These are phyloP conservation scores for Fomitopsis pinicola DNA, from an alignment of 1,284 basidiomycete genomes.

Conservation along the genomic window DNA sequence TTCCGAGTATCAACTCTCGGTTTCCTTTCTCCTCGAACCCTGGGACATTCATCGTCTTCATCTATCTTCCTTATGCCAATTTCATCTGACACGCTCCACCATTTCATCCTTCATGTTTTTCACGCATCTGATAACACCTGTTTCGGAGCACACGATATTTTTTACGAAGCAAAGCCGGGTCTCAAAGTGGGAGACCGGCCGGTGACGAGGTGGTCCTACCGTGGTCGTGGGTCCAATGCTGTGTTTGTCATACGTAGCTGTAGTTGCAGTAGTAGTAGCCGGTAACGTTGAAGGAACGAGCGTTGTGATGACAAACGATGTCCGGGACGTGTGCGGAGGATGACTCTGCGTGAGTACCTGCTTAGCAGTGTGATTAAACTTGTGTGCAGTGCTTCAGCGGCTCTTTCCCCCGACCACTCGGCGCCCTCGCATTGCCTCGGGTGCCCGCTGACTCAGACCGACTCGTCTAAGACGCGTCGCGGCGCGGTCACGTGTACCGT, in stretches of 20 bases:
- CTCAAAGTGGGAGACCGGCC: neutral
- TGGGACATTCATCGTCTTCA: neutral
- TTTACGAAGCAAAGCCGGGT: slow-evolving; percentile 1
- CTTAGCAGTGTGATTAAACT: neutral
- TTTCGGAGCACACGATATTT: slow-evolving; percentile 1
- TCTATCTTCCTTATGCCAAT: neutral
- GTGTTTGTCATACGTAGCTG: neutral
- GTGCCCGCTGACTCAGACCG: neutral
- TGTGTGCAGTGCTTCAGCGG: neutral
- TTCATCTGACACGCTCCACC: neutral
- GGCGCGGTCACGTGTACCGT: neutral
- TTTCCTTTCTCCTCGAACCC: neutral
- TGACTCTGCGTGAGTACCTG: neutral
- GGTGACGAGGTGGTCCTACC: neutral
- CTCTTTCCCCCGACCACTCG: neutral
- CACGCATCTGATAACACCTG: neutral
- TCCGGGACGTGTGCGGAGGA: neutral
- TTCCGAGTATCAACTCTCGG: neutral
- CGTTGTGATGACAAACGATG: neutral
- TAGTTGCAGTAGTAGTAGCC: neutral
- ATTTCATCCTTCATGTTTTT: neutral
- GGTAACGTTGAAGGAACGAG: neutral
- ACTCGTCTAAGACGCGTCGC: neutral
- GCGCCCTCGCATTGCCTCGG: neutral
- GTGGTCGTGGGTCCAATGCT: neutral